A percentile compares a stretch with the other conserved stretches of the same genome.
These are phyloP conservation scores for Chlorella ohadii DNA, from an alignment of 139 green algal species.

Conservation along the genomic window DNA sequence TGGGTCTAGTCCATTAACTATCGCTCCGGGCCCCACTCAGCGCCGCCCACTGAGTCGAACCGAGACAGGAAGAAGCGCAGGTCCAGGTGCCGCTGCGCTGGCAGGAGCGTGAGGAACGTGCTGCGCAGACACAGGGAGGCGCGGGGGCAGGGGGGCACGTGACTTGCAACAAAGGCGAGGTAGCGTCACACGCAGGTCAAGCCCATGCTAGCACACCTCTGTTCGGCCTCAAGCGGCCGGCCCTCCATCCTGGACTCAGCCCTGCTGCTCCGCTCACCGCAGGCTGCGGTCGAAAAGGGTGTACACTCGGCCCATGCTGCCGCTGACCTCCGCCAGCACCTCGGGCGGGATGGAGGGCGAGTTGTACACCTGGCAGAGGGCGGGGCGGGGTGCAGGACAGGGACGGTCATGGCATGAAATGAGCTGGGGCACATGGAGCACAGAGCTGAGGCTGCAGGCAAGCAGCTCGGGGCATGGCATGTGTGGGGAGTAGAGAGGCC, in stretches of 20 bases:
- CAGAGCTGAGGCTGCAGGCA: too few relatives aligned
- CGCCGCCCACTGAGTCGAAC: conserved; percentile 62
- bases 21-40: neutral
- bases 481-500: neutral
- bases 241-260: too few relatives aligned
- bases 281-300: conserved; percentile 55
- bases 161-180: too few relatives aligned
- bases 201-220: too few relatives aligned
- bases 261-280: neutral
- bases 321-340: conserved; percentile 46
- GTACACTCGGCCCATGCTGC: conserved; percentile 56
- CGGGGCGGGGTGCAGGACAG: neutral
- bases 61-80: conserved; percentile 76
- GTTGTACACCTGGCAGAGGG: conserved; percentile 16
- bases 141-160: too few relatives aligned
- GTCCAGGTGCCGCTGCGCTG: conserved; percentile 56
- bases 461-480: too few relatives aligned
- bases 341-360: conserved; percentile 28
- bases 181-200: too few relatives aligned
- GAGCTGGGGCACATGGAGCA: too few relatives aligned
- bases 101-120: conserved; percentile 71
- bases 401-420: neutral
- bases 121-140: too few relatives aligned
- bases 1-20: too few relatives aligned
- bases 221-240: too few relatives aligned